These are phyloP conservation scores for Brassica hybrid DNA, from an alignment of 441 rosid species.

Conservation along the genomic window DNA sequence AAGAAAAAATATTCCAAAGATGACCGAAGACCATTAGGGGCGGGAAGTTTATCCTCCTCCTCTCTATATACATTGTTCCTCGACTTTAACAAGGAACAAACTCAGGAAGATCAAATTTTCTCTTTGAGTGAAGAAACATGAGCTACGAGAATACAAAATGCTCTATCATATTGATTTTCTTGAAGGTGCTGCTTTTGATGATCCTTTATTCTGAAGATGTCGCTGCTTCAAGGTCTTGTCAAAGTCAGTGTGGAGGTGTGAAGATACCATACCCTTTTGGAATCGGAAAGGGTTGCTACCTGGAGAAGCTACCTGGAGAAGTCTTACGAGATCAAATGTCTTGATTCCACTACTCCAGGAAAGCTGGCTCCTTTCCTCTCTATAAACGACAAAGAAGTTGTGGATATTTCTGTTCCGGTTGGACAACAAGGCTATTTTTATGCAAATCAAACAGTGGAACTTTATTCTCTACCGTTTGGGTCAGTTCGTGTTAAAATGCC, in stretches of 20 bases:
- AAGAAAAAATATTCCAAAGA: neutral
- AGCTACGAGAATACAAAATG: neutral
- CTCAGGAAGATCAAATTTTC: neutral
- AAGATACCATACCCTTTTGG: slow-evolving; percentile 46
- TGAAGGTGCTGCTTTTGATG: slow-evolving; percentile 6
- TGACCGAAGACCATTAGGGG: neutral
- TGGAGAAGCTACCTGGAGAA: slow-evolving; percentile 21
- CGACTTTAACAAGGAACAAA: neutral
- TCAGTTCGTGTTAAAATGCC: slow-evolving; percentile 28
- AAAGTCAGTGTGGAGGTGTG: slow-evolving; percentile 31
- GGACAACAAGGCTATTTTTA: no score
- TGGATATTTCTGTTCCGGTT: slow-evolving; percentile 9
- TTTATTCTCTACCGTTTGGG: neutral
- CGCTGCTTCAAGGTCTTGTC: neutral
- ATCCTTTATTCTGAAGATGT: slow-evolving; percentile 8
- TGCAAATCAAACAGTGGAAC: neutral
- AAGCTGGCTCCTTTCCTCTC: slow-evolving; percentile 24
- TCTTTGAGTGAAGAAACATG: neutral
- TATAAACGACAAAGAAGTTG: slow-evolving; percentile 21
- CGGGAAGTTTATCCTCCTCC: neutral
- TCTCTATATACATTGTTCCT: neutral
- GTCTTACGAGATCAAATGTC: slow-evolving; percentile 33
- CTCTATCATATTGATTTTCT: slow-evolving; percentile 2
- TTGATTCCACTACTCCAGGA: neutral
- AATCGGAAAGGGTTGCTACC: slow-evolving; percentile 32